Base-by-base conservation (phyloP, 495 filamentous ascomycete genomes). In the Lophium mytilinum region DNA sequence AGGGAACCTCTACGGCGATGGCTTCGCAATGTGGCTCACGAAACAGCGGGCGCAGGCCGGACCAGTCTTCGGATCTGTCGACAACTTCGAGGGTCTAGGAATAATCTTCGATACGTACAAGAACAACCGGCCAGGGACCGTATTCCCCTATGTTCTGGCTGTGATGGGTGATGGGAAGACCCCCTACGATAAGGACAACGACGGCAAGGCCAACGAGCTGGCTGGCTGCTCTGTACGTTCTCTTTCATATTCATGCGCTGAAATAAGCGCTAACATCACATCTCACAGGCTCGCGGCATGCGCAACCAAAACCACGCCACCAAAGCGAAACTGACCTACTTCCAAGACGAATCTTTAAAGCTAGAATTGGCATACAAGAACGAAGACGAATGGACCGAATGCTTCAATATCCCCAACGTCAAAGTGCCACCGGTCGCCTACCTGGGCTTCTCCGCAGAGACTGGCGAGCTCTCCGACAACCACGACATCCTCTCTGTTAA, bases 61-160 rank as follows among this genome's bases (percentile, higher is more conserved):
- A 19, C 82, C 85, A 14, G 94, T 99, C 18, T 99, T 99, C 68
- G 94, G 94, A 14, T 83, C 79, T 36, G 79, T 78, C 14, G 94
- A 99, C 72, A 80, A 81, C 46, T 99, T 97, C 63, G 93, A 97
- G 66, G 94, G 94, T 11, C 80, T 99, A 12, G 94, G 93, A 40
- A 79, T 99, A 67, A 96, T 99, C 79, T 84, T 99, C 75, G 94
- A 99, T 69, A 99, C 94, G 46, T 99, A 99, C 77, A 99, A 99
- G 83, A 99, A 99, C 75, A 95, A 95, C 76, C 83, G 94, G 15
- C 94, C 94, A 9, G 94, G 94, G 9, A 84, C 86, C 15, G 85
- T 94, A 19, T 99, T 99, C 73, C 94, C 94, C 39, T 97, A 96
- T 65, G 87, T 99, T 63, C 95, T 96, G 90, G 94, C 94, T 50